Conservation (phyloP, 1,284 basidiomycete species). For the Ceratobasidium sp. region DNA sequence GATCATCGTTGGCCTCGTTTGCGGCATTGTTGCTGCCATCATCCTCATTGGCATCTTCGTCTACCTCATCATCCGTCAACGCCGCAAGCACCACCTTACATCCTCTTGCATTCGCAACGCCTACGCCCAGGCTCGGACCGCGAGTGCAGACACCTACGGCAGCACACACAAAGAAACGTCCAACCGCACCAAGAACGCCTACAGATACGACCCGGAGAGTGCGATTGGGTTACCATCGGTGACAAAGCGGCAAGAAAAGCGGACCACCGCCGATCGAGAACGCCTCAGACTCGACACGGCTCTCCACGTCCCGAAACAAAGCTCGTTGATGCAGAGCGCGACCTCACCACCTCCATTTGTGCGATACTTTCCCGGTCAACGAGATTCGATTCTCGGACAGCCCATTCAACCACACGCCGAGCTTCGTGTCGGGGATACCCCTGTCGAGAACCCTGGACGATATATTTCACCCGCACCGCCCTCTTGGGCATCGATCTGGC, state of each 20-base stretch:
- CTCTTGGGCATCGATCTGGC: constrained; percentile 42
- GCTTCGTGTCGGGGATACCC: too few relatives aligned
- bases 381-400: neutral
- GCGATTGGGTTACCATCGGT: neutral
- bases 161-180: constrained; percentile 1
- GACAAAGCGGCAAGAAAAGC: neutral
- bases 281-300: constrained; percentile 12
- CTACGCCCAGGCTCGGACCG: constrained; percentile 11
- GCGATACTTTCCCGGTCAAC: neutral
- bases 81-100: neutral
- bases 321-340: constrained; percentile 29
- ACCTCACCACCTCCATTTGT: constrained; percentile 26
- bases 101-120: constrained; percentile 20
- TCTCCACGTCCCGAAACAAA: neutral
- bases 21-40: constrained; percentile 23
- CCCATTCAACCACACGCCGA: too few relatives aligned
- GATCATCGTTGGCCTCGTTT: constrained; percentile 29
- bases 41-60: constrained; percentile 21
- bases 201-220: constrained; percentile 23
- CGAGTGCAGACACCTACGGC: neutral
- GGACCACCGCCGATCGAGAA: neutral
- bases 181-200: neutral
- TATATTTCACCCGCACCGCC: constrained; percentile 33
- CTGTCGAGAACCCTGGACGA: constrained; percentile 6
- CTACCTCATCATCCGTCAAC: constrained; percentile 28